Base-by-base conservation (phyloP, 1,284 basidiomycete genomes). In the Pseudozyma hubeiensis region DNA sequence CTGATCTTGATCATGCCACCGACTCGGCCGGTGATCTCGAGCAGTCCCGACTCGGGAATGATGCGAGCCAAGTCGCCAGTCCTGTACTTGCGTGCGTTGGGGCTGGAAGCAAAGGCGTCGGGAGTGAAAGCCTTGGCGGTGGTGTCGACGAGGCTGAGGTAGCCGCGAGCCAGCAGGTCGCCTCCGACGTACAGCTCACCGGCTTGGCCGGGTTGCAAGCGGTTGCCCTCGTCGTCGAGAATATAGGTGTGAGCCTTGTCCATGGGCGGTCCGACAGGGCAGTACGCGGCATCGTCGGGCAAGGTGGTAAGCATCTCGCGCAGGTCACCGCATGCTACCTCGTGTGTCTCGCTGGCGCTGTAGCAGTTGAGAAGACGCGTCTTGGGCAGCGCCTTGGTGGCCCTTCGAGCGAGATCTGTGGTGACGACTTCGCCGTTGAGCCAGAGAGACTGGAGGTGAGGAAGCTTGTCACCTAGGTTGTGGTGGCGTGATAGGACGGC, bases 401-500 rank as follows among this genome's bases (percentile, higher is more conserved):
- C 82, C 17, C 79, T 60, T 37, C 74, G 58, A 29, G 72, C 72
- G 19, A 84, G 69, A 56, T 82, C 81, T 33, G 76, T 75, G 19
- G 82, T 82, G 55, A 84, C 82, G 30, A 84, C 82, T 53, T 84
- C 82, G 19, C 82, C 82, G 56, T 84, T 84, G 65, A 84, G 76
- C 82, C 82, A 84, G 37, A 84, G 78, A 11, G 81, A 64, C 30
- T 72, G 66, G 3, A 84, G 65, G 7, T 80, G 52, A 17, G 81
- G 81, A 8, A 84, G 57, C 47, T 75, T 78, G 37, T 43, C 41
- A 39, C 62, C 65, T 31, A 69, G 58, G 19, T 69, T 64, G 54
- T 52, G 48, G 51, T 83, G 77, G 9, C 82, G 78, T 10, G 82
- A 62, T 16, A 84, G 68, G n/a, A 84, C 78, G 33, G 80, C 75